Evolutionary conservation across 257 asterid species (phyloP).

Genomic region (Solanum pimpinellifolium): DNA sequence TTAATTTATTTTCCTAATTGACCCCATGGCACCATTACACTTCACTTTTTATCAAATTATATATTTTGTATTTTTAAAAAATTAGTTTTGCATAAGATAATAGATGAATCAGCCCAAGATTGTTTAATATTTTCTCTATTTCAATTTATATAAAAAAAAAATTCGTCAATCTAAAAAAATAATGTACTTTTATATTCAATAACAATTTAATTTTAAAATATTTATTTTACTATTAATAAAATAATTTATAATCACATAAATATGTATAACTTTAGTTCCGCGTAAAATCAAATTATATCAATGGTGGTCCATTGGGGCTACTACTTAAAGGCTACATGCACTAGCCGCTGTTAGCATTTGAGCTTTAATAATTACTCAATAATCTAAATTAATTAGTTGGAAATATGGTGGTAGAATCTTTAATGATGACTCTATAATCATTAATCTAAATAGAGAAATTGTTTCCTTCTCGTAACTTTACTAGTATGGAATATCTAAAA

Average conservation of each 20-base stretch:
- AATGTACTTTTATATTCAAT: not conserved
- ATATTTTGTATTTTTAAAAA: not conserved
- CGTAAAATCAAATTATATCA: not conserved
- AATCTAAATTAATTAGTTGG: not conserved
- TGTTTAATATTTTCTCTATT: rapidly evolving
- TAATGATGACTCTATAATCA: not conserved
- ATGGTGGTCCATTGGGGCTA: not conserved
- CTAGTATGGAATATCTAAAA: not conserved
- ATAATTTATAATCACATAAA: no score
- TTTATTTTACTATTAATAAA: not conserved
- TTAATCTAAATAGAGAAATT: not conserved
- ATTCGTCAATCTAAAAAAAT: no score
- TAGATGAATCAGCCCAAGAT: not conserved
- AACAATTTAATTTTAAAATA: not conserved
- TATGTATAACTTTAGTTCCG: not conserved
- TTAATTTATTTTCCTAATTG: not conserved
- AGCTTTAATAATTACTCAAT: not conserved
- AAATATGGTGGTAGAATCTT: not conserved
- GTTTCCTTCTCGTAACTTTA: not conserved
- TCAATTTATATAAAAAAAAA: no score
- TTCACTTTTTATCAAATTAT: not conserved
- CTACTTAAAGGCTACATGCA: not conserved
- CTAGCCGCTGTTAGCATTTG: not conserved
- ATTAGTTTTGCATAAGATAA: not conserved
- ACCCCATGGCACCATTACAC: not conserved